Base-by-base conservation (phyloP, 2,329 filamentous ascomycete genomes). In the Aureobasidium sp. region DNA sequence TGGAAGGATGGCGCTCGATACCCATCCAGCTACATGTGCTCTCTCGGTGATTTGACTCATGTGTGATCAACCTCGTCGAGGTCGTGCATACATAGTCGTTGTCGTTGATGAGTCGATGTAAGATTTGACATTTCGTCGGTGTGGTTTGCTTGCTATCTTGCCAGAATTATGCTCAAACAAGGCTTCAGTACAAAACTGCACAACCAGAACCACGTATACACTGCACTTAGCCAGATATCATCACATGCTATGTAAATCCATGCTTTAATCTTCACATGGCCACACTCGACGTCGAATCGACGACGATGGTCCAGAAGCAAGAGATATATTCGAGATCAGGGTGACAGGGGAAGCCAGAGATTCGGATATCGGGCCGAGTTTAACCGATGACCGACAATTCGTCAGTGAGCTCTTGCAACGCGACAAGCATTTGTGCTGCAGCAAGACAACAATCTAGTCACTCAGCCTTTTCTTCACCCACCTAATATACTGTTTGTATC, bases 381-480 rank as follows among this genome's bases (percentile, higher is more conserved):
- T 21, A 7, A 14, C 54, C 54, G 54, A 37, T 21, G 4, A 9
- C 37, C 47, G 47, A 36, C 16, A 36, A 32, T 16, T 47, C 44
- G 41, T 58, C 41, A 58, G n/a, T 29, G 54, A 58, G 54, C 42
- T 58, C 54, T 58, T 4, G 50, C 34, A 39, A 27, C 34, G 53
- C 42, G 54, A 58, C 54, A 58, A 16, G 7, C 27, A 57, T 16
- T 25, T 45, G 53, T 39, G 14, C 53, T 47, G 41, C 6, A 44
- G n/a, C 16, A 37, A 48, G 32, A 48, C 42, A 58, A 30, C 27
- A 48, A 36, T 3, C 11, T 14, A 10, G 4, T 39, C 42, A 48
- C 27, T 37, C 32, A 48, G 2, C n/a, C n/a, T n/a, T 37, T 48
- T 11, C 13, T 36, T 9, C n/a, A 21, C 32, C 25, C 14, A 42